Conservation (phyloP, 805 yeast genomes). For the Zygoascus bituminiphila region DNA sequence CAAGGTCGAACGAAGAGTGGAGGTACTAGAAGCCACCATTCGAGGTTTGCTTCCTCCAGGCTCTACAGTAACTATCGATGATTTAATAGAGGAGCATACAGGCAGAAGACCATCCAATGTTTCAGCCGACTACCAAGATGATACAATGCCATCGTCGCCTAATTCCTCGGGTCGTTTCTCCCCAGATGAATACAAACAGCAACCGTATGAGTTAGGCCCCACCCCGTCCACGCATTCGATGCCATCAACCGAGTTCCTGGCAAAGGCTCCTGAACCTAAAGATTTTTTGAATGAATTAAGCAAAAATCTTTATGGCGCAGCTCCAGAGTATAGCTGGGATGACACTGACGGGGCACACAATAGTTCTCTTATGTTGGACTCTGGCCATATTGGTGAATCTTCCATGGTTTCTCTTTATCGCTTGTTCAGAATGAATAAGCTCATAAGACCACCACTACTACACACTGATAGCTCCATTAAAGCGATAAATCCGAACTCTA, state of each 20-base stretch:
- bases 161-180: not conserved
- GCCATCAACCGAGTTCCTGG: not conserved
- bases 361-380: not conserved
- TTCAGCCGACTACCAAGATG: too few species aligned
- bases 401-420: not conserved
- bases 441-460: not conserved
- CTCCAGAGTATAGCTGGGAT: not conserved
- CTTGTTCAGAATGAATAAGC: not conserved
- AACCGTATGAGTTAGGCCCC: not conserved
- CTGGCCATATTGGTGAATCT: not conserved
- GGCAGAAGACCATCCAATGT: not conserved
- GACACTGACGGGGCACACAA: not conserved
- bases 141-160: not conserved
- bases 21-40: slow-evolving; percentile 39
- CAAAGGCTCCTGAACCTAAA: not conserved
- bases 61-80: slow-evolving; percentile 41
- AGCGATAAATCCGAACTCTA: not conserved
- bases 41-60: slow-evolving; percentile 28
- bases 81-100: slow-evolving; percentile 22
- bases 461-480: not conserved
- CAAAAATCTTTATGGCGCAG: not conserved
- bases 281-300: not conserved
- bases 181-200: not conserved
- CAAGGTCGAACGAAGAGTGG: slow-evolving; percentile 54
- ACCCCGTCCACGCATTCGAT: not conserved